Evolutionary conservation across 2,329 filamentous ascomycete genomes (phyloP).

Genomic region (Arachnomyces sp.): DNA sequence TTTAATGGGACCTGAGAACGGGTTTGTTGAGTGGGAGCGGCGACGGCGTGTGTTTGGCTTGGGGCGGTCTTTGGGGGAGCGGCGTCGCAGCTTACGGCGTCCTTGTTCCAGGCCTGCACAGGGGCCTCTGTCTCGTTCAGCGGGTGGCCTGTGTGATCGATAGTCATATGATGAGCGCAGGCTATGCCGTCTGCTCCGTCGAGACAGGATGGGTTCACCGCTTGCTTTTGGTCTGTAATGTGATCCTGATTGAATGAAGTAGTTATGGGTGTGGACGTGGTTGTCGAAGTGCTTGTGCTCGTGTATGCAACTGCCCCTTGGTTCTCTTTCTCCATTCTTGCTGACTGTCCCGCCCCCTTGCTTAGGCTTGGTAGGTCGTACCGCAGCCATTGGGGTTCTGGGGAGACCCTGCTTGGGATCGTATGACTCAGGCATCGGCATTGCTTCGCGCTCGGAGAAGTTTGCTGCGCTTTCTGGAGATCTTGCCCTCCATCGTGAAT

Average conservation of each 20-base stretch:
- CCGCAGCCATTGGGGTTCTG: no score
- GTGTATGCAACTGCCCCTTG: constrained; percentile 23
- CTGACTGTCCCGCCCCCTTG: neutral
- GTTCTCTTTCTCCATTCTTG: constrained; percentile 6
- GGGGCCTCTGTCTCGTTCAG: constrained; percentile 9
- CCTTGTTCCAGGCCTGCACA: constrained; percentile 15
- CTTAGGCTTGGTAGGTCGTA: no score
- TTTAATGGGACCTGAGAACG: constrained; percentile 12
- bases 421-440: constrained; percentile 7
- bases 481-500: neutral
- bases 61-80: constrained; percentile 15
- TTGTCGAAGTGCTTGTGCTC: constrained; percentile 34
- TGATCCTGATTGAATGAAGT: constrained; percentile 9
- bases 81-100: constrained; percentile 15
- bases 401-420: no score
- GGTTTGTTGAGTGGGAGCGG: neutral
- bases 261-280: constrained; percentile 17
- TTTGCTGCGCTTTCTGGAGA: constrained; percentile 13
- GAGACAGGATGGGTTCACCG: no score
- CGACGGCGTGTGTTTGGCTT: neutral
- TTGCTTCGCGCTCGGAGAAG: constrained; percentile 19
- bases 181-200: no score
- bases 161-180: neutral
- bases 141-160: neutral
- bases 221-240: constrained; percentile 11